Evolutionary conservation across 2,329 filamentous ascomycete species (phyloP), one percentile per base, ranked within the genome.

Genomic region (Fusarium multiceps): DNA sequence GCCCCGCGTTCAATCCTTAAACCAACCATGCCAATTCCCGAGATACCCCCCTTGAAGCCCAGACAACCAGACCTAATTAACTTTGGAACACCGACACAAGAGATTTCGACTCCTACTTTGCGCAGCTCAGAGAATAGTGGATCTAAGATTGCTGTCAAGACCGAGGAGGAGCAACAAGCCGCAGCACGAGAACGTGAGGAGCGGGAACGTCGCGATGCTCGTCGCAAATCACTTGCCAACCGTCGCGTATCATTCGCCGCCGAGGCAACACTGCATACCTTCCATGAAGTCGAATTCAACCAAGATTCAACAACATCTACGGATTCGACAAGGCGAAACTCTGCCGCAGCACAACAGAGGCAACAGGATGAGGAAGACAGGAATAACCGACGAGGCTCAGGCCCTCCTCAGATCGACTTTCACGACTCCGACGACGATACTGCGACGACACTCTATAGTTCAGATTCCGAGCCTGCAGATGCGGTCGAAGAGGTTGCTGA

Each of bases 231-330:
- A 20, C 87, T 97, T 60, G 94, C 95, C 49, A 97, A 96, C 78
- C 90, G 96, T 75, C 90, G 96, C 76, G 96, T 99, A 34, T 98
- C 95, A 0, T 99, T 99, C 80, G 96, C 96, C 7, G 96, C 96
- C 2, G 96, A 99, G 81, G 96, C 96, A 14, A 99, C 96, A 6
- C 86, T 99, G 37, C 96, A 99, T 78, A 99, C 96, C 1, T 98
- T 97, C 86, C 94, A 98, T 76, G 94, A 96, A 59, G 89, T 98
- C 46, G 95, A 98, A 76, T 92, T 94, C 68, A 87, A 90, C 77
- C 93, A 94, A 76, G 94, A 98, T 77, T 93, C 93, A 21, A 97
- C 94, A 2, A 92, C 91, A 10, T 92, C 92, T 0, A 92, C 90
- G 1, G 92, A 95, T 69, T 89, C 90, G 13, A 93, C 92, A 14